These are phyloP conservation scores for Fomitopsis pinicola DNA, from an alignment of 1,284 basidiomycete species.

Conservation along the genomic window DNA sequence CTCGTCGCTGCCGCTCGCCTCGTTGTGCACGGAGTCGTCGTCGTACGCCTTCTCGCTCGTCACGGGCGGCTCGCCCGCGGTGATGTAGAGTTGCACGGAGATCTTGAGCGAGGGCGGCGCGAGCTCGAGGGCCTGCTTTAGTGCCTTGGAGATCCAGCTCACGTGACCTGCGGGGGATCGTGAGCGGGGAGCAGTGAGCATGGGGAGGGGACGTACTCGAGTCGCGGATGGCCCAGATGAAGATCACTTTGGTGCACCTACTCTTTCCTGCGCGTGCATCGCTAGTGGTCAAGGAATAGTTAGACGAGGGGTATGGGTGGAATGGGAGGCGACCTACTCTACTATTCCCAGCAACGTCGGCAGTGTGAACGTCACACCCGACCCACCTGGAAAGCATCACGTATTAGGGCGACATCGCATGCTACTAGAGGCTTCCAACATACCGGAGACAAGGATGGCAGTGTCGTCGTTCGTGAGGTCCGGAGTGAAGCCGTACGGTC, in stretches of 20 bases:
- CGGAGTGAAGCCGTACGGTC: constrained; percentile 49
- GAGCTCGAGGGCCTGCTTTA: constrained; percentile 27
- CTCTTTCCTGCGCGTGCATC: constrained; percentile 23
- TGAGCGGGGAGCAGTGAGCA: neutral
- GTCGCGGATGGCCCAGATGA: constrained; percentile 42
- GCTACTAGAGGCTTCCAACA: constrained; percentile 6
- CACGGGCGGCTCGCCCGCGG: constrained; percentile 13
- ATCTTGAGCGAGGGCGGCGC: constrained; percentile 28
- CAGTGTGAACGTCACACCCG: constrained; percentile 47
- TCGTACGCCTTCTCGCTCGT: constrained; percentile 8
- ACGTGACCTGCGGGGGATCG: constrained; percentile 29
- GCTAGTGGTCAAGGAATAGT: constrained; percentile 9
- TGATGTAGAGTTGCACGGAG: constrained; percentile 35
- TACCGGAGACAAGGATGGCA: constrained; percentile 47
- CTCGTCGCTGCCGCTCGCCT: constrained; percentile 6
- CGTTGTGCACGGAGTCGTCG: constrained; percentile 17
- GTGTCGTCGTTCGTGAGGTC: constrained; percentile 38
- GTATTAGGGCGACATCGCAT: neutral
- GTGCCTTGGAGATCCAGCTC: constrained; percentile 36
- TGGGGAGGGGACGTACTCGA: constrained; percentile 25
- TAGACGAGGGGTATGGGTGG: neutral
- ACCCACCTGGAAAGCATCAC: constrained; percentile 34
- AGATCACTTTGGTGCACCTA: constrained; percentile 32
- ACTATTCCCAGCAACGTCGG: constrained; percentile 42
- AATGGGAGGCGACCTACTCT: constrained; percentile 24